Evolutionary conservation across 2,329 filamentous ascomycete genomes (phyloP).

Genomic region (Penicillium sp.): DNA sequence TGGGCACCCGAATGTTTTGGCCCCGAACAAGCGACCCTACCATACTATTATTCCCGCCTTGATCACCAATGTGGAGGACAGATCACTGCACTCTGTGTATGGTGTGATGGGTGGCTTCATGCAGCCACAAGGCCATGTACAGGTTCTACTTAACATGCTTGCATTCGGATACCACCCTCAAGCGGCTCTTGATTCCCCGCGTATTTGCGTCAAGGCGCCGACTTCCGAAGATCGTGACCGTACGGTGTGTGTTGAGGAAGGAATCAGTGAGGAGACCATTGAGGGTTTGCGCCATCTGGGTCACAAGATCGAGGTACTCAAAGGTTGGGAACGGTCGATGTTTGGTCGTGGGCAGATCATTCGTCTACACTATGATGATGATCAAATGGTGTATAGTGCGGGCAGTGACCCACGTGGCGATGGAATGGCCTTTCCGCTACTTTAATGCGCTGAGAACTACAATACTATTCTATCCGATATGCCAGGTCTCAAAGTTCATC

Average conservation of each 20-base stretch:
- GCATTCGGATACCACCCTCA: conserved; percentile 81
- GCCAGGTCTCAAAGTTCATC: background rate
- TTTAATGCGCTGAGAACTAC: conserved; percentile 2
- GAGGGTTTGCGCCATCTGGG: conserved; percentile 22
- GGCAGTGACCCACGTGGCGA: conserved; percentile 89
- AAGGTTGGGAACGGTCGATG: conserved; percentile 19
- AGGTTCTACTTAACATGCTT: conserved; percentile 86
- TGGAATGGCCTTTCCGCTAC: conserved; percentile 64
- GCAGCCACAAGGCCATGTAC: conserved; percentile 95
- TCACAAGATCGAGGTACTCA: conserved; percentile 22
- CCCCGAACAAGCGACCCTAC: conserved; percentile 84
- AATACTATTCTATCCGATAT: background rate
- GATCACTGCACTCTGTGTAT: conserved; percentile 78
- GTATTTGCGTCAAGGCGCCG: conserved; percentile 82
- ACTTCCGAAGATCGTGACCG: conserved; percentile 49
- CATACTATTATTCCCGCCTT: conserved; percentile 97
- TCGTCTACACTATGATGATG: conserved; percentile 68
- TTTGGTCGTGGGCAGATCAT: conserved; percentile 27
- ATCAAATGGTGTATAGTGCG: conserved; percentile 74
- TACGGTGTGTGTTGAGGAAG: conserved; percentile 24
- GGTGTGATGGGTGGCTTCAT: conserved; percentile 99
- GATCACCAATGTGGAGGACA: conserved; percentile 74
- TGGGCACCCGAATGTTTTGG: conserved; percentile 76
- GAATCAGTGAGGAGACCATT: conserved; percentile 18
- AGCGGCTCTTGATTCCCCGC: conserved; percentile 82